These are phyloP conservation scores for Russula earlei DNA, from an alignment of 768 basidiomycete genomes.

Conservation along the genomic window DNA sequence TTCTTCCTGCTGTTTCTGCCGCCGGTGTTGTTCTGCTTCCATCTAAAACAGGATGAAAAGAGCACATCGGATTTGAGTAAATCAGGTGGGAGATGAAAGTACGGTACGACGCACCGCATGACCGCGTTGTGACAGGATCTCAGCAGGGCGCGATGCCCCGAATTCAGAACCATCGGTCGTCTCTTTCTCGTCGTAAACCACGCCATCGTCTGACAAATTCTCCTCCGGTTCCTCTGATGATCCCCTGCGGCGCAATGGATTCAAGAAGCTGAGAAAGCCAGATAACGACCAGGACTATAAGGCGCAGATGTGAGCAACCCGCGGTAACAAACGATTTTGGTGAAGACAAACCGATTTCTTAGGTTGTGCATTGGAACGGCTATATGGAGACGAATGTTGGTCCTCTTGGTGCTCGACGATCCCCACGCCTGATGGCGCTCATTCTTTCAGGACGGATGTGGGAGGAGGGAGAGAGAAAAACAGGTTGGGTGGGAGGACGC, in stretches of 20 bases:
- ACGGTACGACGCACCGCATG: conserved; percentile 9
- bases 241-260: conserved; percentile 33
- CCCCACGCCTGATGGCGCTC: conserved; percentile 47
- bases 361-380: conserved; percentile 29
- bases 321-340: not conserved
- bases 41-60: not conserved
- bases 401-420: conserved; percentile 19
- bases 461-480: not conserved
- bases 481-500: not conserved
- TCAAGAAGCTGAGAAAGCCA: conserved; percentile 41
- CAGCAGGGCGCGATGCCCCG: not conserved
- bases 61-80: not conserved
- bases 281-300: conserved; percentile 39
- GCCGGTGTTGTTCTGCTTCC: not conserved
- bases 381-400: conserved; percentile 44
- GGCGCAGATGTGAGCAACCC: conserved; percentile 25
- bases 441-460: conserved; percentile 27
- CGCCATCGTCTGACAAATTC: conserved; percentile 9
- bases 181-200: conserved; percentile 5
- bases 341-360: conserved; percentile 41
- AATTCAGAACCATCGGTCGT: not conserved
- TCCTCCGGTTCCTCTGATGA: conserved; percentile 15
- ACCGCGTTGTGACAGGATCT: conserved; percentile 20
- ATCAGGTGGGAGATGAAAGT: not conserved
- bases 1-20: not conserved